phyloP scores from a whole-genome alignment of 179 eudicot species.

The Silene noctiflora region DNA sequence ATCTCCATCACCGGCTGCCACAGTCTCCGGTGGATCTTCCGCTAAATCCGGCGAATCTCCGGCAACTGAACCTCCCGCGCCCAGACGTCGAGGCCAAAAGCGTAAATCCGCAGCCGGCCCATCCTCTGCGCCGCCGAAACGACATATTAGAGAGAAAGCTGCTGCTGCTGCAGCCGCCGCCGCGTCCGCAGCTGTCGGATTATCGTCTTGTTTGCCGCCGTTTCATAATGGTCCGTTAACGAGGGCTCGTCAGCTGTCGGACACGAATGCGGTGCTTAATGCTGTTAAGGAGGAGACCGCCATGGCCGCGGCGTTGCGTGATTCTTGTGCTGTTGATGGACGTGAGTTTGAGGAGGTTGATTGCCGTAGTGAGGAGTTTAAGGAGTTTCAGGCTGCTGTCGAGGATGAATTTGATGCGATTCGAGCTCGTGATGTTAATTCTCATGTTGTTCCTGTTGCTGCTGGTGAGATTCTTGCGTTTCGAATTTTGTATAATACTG shows the following conservation, averaged over 20 bases:
- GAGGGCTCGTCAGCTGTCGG: conserved; percentile 73
- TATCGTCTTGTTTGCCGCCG: conserved; percentile 37
- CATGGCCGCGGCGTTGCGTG: conserved; percentile 24
- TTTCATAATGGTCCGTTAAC: conserved; percentile 82
- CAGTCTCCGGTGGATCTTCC: conserved; percentile 31
- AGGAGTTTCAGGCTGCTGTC: conserved; percentile 55
- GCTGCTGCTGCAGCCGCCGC: conserved; percentile 30
- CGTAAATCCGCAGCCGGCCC: conserved; percentile 58
- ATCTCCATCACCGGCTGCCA: conserved; percentile 36
- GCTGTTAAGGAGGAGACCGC: conserved; percentile 34
- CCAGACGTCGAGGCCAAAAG: conserved; percentile 74
- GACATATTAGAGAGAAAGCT: conserved; percentile 68
- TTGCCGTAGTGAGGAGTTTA: conserved; percentile 39
- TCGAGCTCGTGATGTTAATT: conserved; percentile 48
- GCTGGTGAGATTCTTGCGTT: conserved; percentile 48
- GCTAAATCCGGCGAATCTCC: conserved; percentile 29
- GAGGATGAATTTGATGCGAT: conserved; percentile 59
- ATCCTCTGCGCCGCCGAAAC: conserved; percentile 56
- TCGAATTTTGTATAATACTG: neutral
- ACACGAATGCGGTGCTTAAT: conserved; percentile 38
- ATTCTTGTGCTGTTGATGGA: conserved; percentile 18
- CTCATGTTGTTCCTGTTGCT: conserved; percentile 81
- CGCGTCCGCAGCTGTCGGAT: conserved; percentile 32
- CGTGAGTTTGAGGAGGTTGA: conserved; percentile 28
- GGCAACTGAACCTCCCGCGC: conserved; percentile 41